phyloP scores from a whole-genome alignment of 257 asterid genomes.

The Euphrasia confusa region DNA sequence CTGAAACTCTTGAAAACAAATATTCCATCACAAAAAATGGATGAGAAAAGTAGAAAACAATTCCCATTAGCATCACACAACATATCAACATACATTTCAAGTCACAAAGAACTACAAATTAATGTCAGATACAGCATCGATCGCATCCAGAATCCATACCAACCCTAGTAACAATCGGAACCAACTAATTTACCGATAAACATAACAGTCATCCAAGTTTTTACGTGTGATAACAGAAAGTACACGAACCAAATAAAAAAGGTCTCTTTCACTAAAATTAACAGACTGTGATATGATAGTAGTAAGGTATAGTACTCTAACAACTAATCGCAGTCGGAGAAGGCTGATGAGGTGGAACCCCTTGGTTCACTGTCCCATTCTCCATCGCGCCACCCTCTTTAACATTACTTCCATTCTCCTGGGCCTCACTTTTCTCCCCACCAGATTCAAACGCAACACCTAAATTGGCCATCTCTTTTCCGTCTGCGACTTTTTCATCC shows the following conservation, averaged over 20 bases:
- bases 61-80: slow-evolving; percentile 1
- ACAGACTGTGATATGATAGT: slow-evolving; percentile 9
- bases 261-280: slow-evolving; percentile 26
- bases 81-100: slow-evolving; percentile 11
- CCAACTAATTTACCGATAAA: slow-evolving; percentile 30
- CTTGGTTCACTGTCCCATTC: slow-evolving; percentile 41
- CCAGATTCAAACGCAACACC: slow-evolving; percentile 23
- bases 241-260: slow-evolving; percentile 1
- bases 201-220: slow-evolving; percentile 37
- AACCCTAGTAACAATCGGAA: slow-evolving; percentile 23
- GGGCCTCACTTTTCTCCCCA: slow-evolving; percentile 25
- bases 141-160: neutral
- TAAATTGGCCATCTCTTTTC: slow-evolving; percentile 8
- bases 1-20: too few species aligned
- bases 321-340: slow-evolving; percentile 71
- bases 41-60: neutral
- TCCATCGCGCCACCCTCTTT: slow-evolving; percentile 33
- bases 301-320: slow-evolving; percentile 29
- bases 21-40: too few species aligned
- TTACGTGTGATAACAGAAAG: slow-evolving; percentile 5
- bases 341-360: slow-evolving; percentile 38
- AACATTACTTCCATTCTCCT: slow-evolving; percentile 35
- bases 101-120: slow-evolving; percentile 31
- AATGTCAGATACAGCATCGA: slow-evolving; percentile 20
- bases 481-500: neutral